Base-by-base conservation (phyloP, 352 stramenopile species). In the Phytophthora sansomeana region DNA sequence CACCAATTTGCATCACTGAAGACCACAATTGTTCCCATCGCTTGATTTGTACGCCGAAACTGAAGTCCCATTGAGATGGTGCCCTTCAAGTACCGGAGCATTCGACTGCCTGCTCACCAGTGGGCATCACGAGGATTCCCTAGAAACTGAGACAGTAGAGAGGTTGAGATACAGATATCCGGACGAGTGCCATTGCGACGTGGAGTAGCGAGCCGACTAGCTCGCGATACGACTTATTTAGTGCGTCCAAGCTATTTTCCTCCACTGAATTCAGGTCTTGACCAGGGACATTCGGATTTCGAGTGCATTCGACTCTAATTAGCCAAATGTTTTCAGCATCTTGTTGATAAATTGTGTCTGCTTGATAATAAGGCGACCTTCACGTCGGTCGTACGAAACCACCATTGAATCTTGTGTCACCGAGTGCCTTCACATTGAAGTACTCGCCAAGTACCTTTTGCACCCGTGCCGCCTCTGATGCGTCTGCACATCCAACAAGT, bases 151-250 rank as follows among this genome's bases (percentile, higher is more conserved):
- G n/a, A n/a, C n/a, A n/a, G n/a, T n/a, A n/a, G n/a, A n/a, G n/a
- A n/a, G n/a, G 32, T 36, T 11, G 32, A 36, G 13, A 61, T 10
- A 16, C 52, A 50, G 13, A 67, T 71, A 38, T 75, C 67, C 1
- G 61, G 54, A 38, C 67, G 41, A n/a, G 55, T 75, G 0, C 47
- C 60, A 29, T 75, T 75, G 60, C 67, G 0, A 75, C 48, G 28
- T 75, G 71, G 16, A 75, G 38, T 6, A 75, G 8, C 21, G 64
- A 67, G 1, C 46, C 52, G 30, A 63, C 43, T 0, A 68, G 13
- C 30, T 65, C 47, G 4, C 62, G 55, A 48, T 53, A 71, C 17
- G 41, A 19, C 14, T 52, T 62, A 8, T 54, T 43, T 10, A 16
- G 1, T 21, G 7, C 7, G 1, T 3, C 1, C 38, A 6, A 9